Conservation (phyloP, 2,329 filamentous ascomycete genomes). For the Coniella vitis region DNA sequence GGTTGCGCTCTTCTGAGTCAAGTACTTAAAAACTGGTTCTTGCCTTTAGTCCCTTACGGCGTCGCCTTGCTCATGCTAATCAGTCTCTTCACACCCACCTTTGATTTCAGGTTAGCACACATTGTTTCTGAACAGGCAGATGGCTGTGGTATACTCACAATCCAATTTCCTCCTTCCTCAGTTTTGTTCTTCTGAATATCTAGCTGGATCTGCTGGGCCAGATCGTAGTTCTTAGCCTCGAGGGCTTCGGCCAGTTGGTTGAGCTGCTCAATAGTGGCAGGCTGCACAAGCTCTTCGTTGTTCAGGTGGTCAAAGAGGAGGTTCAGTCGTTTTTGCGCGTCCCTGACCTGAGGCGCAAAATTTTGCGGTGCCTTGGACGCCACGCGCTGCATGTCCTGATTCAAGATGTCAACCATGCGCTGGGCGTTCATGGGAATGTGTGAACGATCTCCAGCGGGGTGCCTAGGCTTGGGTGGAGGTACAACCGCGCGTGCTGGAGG, state of each 20-base stretch:
- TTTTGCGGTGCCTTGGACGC: slow-evolving; percentile 78
- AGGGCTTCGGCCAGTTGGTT: slow-evolving; percentile 59
- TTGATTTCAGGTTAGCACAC: slow-evolving; percentile 32
- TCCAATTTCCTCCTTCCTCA: slow-evolving; percentile 79
- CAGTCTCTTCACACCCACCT: slow-evolving; percentile 71
- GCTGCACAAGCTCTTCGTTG: slow-evolving; percentile 83
- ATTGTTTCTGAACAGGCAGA: neutral
- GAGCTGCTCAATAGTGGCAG: slow-evolving; percentile 66
- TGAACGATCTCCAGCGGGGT: slow-evolving; percentile 80
- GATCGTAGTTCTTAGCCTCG: slow-evolving; percentile 61
- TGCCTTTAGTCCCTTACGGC: too few species aligned
- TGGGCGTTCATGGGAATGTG: slow-evolving; percentile 76
- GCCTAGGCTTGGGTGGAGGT: slow-evolving; percentile 53
- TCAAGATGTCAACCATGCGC: slow-evolving; percentile 74
- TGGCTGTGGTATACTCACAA: slow-evolving; percentile 56
- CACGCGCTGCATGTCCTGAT: slow-evolving; percentile 79
- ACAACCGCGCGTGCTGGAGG: slow-evolving; percentile 38
- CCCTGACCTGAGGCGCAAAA: slow-evolving; percentile 83
- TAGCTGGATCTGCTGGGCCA: slow-evolving; percentile 61
- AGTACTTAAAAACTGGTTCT: too few species aligned
- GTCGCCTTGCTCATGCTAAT: slow-evolving; percentile 76
- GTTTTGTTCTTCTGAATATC: slow-evolving; percentile 71
- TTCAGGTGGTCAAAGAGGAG: slow-evolving; percentile 97
- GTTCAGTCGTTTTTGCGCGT: slow-evolving; percentile 86
- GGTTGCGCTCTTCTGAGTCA: too few species aligned